phyloP scores from a whole-genome alignment of 495 filamentous ascomycete genomes.

The Penicillium dipodomyicola region DNA sequence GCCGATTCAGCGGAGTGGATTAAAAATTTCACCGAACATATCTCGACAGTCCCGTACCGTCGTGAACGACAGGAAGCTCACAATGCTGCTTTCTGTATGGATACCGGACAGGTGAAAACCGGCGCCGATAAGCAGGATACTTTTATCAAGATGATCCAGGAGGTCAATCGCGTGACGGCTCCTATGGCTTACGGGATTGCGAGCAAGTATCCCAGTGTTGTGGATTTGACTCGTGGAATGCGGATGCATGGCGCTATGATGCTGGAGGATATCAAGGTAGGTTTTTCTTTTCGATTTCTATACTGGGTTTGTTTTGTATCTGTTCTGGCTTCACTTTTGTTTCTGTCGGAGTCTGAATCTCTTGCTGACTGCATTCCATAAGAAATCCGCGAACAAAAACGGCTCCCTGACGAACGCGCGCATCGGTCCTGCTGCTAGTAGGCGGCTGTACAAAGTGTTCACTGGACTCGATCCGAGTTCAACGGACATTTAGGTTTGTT shows the following conservation, averaged over 20 bases:
- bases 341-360: not conserved
- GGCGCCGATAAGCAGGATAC: constrained; percentile 67
- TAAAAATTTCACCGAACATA: constrained; percentile 74
- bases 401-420: constrained; percentile 62
- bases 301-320: not conserved
- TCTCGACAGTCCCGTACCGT: constrained; percentile 73
- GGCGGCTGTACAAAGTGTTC: constrained; percentile 71
- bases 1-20: constrained; percentile 77
- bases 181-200: constrained; percentile 71
- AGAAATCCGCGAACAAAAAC: constrained; percentile 67
- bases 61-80: constrained; percentile 45
- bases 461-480: constrained; percentile 63
- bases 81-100: constrained; percentile 77
- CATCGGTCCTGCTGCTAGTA: constrained; percentile 69
- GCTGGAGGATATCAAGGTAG: constrained; percentile 59
- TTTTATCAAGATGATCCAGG: constrained; percentile 75
- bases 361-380: constrained; percentile 11
- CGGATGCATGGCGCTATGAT: constrained; percentile 55
- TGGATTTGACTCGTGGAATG: constrained; percentile 57
- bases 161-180: constrained; percentile 69
- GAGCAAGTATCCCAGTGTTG: constrained; percentile 57
- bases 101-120: constrained; percentile 72
- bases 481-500: constrained; percentile 58
- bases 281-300: constrained; percentile 2
- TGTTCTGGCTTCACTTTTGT: not conserved